phyloP scores from a whole-genome alignment of 1,284 basidiomycete species.

The Malassezia equina region DNA sequence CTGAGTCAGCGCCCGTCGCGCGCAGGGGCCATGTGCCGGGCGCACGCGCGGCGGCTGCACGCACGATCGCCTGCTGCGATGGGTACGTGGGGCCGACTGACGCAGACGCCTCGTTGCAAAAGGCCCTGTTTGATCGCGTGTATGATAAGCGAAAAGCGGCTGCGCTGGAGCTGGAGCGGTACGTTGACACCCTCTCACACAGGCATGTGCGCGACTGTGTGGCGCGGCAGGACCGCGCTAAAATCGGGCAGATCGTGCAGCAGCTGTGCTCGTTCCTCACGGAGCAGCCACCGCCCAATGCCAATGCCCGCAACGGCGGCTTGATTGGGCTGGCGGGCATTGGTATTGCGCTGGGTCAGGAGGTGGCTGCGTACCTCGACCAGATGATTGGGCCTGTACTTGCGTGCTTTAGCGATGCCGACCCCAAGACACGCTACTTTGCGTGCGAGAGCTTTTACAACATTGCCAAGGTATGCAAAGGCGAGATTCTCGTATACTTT shows the following conservation, averaged over 20 bases:
- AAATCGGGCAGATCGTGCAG: constrained; percentile 79
- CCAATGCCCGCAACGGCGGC: constrained; percentile 82
- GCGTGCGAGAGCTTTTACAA: constrained; percentile 97
- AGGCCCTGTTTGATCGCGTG: constrained; percentile 45
- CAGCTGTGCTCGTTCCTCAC: constrained; percentile 65
- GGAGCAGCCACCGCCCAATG: constrained; percentile 27
- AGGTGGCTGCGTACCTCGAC: constrained; percentile 85
- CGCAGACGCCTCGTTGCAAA: constrained; percentile 30
- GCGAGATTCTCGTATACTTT: constrained; percentile 91
- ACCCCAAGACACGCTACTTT: constrained; percentile 90
- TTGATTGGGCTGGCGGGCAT: constrained; percentile 92
- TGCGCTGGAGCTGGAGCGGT: constrained; percentile 91
- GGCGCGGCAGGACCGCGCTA: constrained; percentile 64
- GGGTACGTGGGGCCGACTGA: constrained; percentile 4
- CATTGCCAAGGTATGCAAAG: constrained; percentile 89
- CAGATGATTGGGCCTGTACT: constrained; percentile 82
- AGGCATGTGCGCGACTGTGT: constrained; percentile 80
- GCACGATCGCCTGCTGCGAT: neutral
- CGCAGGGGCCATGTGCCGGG: constrained; percentile 2
- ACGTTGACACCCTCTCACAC: constrained; percentile 27
- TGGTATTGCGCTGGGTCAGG: constrained; percentile 85
- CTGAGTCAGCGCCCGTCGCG: neutral
- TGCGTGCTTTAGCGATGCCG: constrained; percentile 85
- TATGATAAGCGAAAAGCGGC: constrained; percentile 94
- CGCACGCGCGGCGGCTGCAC: neutral